Percentiles rank a stretch among this genome's conserved stretches.
These are phyloP conservation scores for Exophiala xenobiotica DNA, from an alignment of 2,329 filamentous ascomycete species.

Conservation along the genomic window DNA sequence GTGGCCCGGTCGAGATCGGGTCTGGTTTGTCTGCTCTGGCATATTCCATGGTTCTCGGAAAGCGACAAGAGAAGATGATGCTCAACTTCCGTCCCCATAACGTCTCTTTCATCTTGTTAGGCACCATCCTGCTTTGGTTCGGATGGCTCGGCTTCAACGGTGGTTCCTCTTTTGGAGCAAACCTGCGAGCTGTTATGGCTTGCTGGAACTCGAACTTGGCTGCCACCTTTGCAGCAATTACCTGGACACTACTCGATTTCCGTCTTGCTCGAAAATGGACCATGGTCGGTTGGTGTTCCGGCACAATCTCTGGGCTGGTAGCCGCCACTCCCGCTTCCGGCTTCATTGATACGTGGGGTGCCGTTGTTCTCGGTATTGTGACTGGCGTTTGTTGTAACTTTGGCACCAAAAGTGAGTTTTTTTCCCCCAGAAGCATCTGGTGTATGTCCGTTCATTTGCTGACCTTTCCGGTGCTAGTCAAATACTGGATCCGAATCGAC, in stretches of 20 bases:
- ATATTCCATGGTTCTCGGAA: conserved; percentile 92
- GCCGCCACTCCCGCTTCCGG: conserved; percentile 83
- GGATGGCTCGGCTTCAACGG: conserved; percentile 99
- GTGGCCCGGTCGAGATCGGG: conserved; percentile 93
- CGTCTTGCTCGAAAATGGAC: conserved; percentile 93
- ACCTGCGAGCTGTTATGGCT: conserved; percentile 90
- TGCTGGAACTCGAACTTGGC: conserved; percentile 98
- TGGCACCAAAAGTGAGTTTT: conserved; percentile 74
- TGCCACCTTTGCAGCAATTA: conserved; percentile 85
- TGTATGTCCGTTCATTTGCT: background rate
- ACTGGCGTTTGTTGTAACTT: conserved; percentile 76
- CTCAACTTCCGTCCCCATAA: conserved; percentile 99
- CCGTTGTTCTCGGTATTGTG: conserved; percentile 59
- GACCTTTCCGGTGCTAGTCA: conserved; percentile 46
- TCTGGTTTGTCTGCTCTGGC: conserved; percentile 91
- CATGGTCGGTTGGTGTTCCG: conserved; percentile 89
- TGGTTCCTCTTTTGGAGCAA: conserved; percentile 89
- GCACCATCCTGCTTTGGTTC: conserved; percentile 95
- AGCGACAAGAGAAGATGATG: conserved; percentile 99
- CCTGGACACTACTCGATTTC: conserved; percentile 95
- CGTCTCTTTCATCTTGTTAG: conserved; percentile 93
- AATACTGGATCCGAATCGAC: conserved; percentile 75
- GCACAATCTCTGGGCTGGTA: conserved; percentile 81
- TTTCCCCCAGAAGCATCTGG: background rate
- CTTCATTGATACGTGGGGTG: conserved; percentile 53